phyloP scores from a whole-genome alignment of 2,329 filamentous ascomycete genomes.

The Clarireedia paspali region DNA sequence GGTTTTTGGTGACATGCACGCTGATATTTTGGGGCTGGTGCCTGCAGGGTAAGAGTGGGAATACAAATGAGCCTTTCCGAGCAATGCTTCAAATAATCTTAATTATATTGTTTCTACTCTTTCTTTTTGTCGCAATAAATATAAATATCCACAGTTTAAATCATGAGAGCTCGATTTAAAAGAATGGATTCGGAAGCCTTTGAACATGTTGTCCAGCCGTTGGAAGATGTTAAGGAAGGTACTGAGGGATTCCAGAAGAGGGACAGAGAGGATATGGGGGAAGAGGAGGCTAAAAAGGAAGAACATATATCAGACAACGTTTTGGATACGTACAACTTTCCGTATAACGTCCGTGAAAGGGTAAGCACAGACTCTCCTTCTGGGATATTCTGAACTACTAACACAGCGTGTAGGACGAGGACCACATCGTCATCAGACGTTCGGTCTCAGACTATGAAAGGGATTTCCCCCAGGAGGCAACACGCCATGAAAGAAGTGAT shows the following conservation, averaged over 20 bases:
- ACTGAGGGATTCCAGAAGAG: neutral
- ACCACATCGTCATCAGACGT: constrained; percentile 65
- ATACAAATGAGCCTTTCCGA: neutral
- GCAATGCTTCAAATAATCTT: too few species aligned
- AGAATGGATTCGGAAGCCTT: neutral
- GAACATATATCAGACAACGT: constrained; percentile 55
- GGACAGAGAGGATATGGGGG: neutral
- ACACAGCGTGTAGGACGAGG: constrained; percentile 43
- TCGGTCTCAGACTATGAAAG: constrained; percentile 67
- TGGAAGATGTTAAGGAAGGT: neutral
- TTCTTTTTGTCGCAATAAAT: neutral
- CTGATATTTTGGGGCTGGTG: neutral
- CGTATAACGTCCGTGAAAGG: constrained; percentile 44
- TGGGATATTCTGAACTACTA: neutral
- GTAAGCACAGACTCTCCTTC: neutral
- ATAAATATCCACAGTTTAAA: too few species aligned
- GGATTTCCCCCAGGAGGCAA: constrained; percentile 65
- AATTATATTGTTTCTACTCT: neutral
- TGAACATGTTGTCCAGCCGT: neutral
- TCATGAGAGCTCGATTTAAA: neutral
- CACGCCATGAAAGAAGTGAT: constrained; percentile 31
- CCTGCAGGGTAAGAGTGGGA: neutral
- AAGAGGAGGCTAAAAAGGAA: constrained; percentile 23
- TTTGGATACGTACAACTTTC: constrained; percentile 45
- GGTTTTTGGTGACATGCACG: neutral